Evolutionary conservation across 2,329 filamentous ascomycete species (phyloP), one percentile per base, ranked within the genome.

Genomic region (Fusarium praegraminearum): DNA sequence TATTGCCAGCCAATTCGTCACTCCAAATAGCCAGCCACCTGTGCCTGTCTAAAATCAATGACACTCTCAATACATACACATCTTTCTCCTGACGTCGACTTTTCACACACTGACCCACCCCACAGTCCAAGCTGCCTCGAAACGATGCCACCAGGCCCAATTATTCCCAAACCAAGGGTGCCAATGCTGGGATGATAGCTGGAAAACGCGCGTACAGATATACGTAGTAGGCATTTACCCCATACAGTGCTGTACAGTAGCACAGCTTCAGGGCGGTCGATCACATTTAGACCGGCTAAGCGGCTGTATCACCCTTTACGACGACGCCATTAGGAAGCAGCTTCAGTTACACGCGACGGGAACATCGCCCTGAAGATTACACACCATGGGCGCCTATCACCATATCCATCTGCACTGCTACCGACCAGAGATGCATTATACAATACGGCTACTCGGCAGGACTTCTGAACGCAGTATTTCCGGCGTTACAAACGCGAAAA

Each of bases 181-280:
- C 57, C 62, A 67, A 44, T 53, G 30, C 65, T 32, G 26, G 65
- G 46, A 62, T 57, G 35, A 32, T 40, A 36, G 24, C 64, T 47
- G 16, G 20, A 51, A 51, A 70, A 69, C 67, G 62, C 67, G 67
- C 67, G 67, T 70, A 65, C 59, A 35, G 35, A 50, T 40, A 28
- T 28, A 28, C 24, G 16, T 51, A 51, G 16, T 40, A 59, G 18
- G 33, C 13, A 40, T 28, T 51, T n/a, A 40, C 47, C 47, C 36
- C 36, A 40, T 26, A 44, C 22, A 16, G 22, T 43, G 18, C 24
- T 18, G 22, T 33, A 38, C 24, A 40, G 35, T 40, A 35, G 24
- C 15, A 20, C 12, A 41, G 24, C 49, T 36, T 52, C 49, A 52
- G n/a, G 24, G 16, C n/a, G 7, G 49, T 30, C 18, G 26, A 18